Evolutionary conservation across 2,329 filamentous ascomycete species (phyloP).

Genomic region (Fusarium guadeloupense): DNA sequence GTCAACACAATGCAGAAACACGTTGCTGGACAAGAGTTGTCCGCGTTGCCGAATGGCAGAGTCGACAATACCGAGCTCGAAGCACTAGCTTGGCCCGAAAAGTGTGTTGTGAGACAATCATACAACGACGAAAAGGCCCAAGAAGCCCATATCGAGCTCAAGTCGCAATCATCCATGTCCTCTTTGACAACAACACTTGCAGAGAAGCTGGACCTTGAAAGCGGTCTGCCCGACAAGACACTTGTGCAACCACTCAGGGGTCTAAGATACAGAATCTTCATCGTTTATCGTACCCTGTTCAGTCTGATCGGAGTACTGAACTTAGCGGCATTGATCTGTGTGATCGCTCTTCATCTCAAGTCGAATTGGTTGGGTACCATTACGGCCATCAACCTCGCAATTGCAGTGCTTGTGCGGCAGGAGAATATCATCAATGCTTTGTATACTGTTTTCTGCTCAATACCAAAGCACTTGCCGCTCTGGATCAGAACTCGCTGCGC

Average conservation of each 20-base stretch:
- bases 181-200: constrained; percentile 39
- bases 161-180: constrained; percentile 46
- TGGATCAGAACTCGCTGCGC: constrained; percentile 58
- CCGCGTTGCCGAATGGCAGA: constrained; percentile 65
- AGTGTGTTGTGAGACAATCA: constrained; percentile 2
- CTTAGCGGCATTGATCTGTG: constrained; percentile 55
- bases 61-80: constrained; percentile 61
- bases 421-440: constrained; percentile 62
- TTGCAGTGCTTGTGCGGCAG: constrained; percentile 62
- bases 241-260: constrained; percentile 51
- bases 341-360: constrained; percentile 49
- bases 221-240: constrained; percentile 53
- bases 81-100: constrained; percentile 42
- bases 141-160: constrained; percentile 39
- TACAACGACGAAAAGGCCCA: constrained; percentile 4
- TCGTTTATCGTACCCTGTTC: constrained; percentile 66
- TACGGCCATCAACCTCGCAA: constrained; percentile 59
- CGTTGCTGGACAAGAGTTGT: constrained; percentile 54
- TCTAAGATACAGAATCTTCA: constrained; percentile 57
- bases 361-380: constrained; percentile 53
- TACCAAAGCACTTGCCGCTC: constrained; percentile 58
- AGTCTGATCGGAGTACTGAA: constrained; percentile 62
- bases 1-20: constrained; percentile 66
- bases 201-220: constrained; percentile 45
- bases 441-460: constrained; percentile 57